Base-by-base conservation (phyloP, 1,284 basidiomycete species). In the Cryptococcus wingfieldii region DNA sequence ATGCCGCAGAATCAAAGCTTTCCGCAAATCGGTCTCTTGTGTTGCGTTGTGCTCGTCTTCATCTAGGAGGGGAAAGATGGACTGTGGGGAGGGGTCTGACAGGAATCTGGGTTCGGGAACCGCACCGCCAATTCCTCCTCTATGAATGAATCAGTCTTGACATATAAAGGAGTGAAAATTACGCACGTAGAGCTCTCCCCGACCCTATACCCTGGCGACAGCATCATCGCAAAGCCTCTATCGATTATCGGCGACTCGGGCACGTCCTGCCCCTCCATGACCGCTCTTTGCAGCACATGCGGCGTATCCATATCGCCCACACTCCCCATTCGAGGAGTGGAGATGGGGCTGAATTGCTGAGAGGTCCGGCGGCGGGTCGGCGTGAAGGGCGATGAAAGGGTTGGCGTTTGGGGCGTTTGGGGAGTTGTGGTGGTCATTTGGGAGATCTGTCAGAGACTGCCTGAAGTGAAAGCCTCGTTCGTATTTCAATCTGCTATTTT, bases 1-100 rank as follows among this genome's bases (percentile, higher is more conserved):
- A 47, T 73, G 63, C 9, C 68, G 64, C 2, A 76, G 60, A 13
- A 74, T 63, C 19, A 67, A 47, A 16, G 62, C 61, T 5, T 51
- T 38, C 13, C 63, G 52, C 19, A 57, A 19, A 13, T 54, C 55
- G 1, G 16, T 12, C 23, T 53, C 54, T 18, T 44, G 34, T 23
- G 27, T 38, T 14, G 38, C 27, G 31, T 34, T 6, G 6, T 34
- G 31, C 53, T 50, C 55, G 18, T 54, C 51, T 23, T 60, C 55
- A 39, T 64, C 38, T 8, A 64, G 52, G 13, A 64, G 43, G 18
- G 56, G 55, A 10, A 61, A 53, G 5, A 64, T 45, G n/a, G 55
- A 57, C 1, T 45, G 38, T 12, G 62, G 60, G 5, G 62, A 61
- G 4, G 57, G 62, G 19, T 59, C 57, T 12, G 47, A 28, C 5